Conservation (phyloP, 345 rosid species). For the Gossypium bickii region DNA sequence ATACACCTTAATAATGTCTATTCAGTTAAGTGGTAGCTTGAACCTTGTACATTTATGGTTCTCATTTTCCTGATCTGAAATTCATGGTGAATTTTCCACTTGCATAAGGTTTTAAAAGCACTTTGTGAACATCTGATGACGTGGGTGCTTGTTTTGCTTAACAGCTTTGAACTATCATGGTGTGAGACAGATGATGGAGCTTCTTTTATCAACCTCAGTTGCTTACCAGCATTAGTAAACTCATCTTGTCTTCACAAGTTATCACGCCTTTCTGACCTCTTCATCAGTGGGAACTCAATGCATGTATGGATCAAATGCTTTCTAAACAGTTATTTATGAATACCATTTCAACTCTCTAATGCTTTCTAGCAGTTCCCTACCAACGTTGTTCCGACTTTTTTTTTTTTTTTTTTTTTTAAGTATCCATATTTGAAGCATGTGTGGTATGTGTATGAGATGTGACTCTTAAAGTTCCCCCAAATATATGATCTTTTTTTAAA, state of each 20-base stretch:
- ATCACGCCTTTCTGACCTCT: constrained; percentile 56
- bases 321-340: background rate
- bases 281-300: constrained; percentile 34
- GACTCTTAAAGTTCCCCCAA: background rate
- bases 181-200: constrained; percentile 55
- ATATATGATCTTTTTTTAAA: background rate
- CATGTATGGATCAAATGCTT: constrained; percentile 28
- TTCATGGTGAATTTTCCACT: background rate
- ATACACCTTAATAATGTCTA: background rate
- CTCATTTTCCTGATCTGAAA: background rate
- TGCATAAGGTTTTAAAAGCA: background rate
- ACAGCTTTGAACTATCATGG: constrained; percentile 78
- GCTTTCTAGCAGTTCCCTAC: background rate
- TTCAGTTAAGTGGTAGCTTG: background rate
- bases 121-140: background rate
- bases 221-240: constrained; percentile 75
- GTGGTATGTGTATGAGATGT: background rate
- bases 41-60: background rate
- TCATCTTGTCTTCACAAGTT: constrained; percentile 72
- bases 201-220: constrained; percentile 65
- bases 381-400: background rate
- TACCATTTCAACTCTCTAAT: background rate
- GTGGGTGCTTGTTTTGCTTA: constrained; percentile 20
- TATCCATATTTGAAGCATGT: background rate
- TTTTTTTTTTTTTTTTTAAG: background rate